phyloP scores from a whole-genome alignment of 345 rosid species.

The Clarkia xantiana region DNA sequence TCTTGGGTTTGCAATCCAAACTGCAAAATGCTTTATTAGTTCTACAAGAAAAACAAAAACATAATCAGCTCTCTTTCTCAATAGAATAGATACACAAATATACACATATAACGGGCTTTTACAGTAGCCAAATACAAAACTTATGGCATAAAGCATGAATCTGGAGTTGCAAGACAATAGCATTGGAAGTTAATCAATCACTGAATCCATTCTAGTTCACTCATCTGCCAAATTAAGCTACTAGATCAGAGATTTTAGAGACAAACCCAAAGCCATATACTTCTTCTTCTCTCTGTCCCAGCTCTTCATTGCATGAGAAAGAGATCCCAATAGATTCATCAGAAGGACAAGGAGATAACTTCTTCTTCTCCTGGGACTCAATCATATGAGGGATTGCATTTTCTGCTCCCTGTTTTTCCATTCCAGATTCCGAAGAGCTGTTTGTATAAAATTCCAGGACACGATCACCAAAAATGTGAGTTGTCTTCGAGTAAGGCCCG shows the following conservation, averaged over 20 bases:
- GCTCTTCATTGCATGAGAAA: conserved; percentile 24
- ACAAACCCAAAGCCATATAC: conserved; percentile 25
- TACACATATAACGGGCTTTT: no score
- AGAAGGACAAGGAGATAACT: conserved; percentile 5
- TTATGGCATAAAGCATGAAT: no score
- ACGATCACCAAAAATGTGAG: conserved; percentile 44
- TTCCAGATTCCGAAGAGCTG: conserved; percentile 21
- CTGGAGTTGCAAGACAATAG: no score
- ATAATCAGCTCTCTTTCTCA: conserved; percentile 3
- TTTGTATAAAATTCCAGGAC: conserved; percentile 37
- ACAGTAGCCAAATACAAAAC: no score
- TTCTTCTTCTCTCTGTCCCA: conserved; percentile 10
- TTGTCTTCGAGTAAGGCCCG: conserved; percentile 52
- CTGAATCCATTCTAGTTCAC: no score
- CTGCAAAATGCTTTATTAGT: conserved; percentile 29
- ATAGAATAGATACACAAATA: no score
- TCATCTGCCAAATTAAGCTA: no score
- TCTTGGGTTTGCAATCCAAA: conserved; percentile 17
- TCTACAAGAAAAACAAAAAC: conserved; percentile 12
- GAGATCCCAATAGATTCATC: conserved; percentile 20
- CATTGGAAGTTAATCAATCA: no score
- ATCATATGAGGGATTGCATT: neutral
- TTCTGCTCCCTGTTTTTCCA: conserved; percentile 15
- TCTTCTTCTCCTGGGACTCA: conserved; percentile 8
- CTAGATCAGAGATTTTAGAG: conserved; percentile 1